These are phyloP conservation scores for Ophiostoma tasmaniense DNA, from an alignment of 2,329 filamentous ascomycete genomes.

Conservation along the genomic window DNA sequence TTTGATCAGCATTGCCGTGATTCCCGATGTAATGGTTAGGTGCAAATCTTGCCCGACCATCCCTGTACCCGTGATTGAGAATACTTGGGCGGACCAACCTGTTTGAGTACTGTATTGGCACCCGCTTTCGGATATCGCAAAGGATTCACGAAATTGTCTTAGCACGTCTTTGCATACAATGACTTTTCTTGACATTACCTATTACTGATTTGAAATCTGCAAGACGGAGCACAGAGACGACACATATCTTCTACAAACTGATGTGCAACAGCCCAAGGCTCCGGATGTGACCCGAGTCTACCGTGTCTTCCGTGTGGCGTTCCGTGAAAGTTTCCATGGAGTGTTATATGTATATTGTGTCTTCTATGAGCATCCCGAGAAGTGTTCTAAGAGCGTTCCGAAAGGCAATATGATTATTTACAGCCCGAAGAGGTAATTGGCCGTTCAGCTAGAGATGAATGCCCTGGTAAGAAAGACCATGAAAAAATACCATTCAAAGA, in stretches of 20 bases:
- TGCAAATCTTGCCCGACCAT: not conserved
- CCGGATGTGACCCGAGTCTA: no score
- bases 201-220: no score
- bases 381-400: not conserved
- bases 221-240: no score
- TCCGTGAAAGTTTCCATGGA: no score
- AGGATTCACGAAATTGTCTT: not conserved
- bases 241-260: no score
- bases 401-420: not conserved
- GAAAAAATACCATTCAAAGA: not conserved
- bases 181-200: not conserved
- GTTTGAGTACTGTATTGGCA: not conserved
- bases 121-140: not conserved
- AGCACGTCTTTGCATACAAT: not conserved
- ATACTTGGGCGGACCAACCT: not conserved
- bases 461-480: not conserved
- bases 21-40: not conserved
- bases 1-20: not conserved
- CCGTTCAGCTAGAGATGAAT: not conserved
- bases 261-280: no score
- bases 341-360: no score
- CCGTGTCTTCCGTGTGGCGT: no score
- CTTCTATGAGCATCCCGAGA: no score
- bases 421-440: not conserved
- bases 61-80: not conserved